Evolutionary conservation across 345 rosid species (phyloP), one percentile per base, ranked within the genome.

Genomic region (Camelina sativa): DNA sequence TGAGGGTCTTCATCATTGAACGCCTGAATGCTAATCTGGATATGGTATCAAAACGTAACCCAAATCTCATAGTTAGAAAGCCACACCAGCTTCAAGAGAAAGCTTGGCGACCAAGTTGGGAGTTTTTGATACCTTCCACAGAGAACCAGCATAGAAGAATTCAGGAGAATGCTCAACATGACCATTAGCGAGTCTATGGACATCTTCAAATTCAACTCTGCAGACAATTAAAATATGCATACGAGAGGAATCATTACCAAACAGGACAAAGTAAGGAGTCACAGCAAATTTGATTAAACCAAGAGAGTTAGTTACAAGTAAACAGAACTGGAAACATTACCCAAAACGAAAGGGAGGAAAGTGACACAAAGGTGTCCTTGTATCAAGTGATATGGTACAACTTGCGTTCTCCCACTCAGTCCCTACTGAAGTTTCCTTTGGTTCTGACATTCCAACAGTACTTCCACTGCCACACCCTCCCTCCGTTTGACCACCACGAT

Each of bases 341-440:
- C 98, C 98, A 73, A 91, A 94, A 72, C 98, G 97, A 70, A 94
- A 94, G 23, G 96, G 97, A 82, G 98, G 98, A 72, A 94, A 94
- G 86, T 94, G 96, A 82, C 87, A 88, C 70, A 94, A 80, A 47
- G 97, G 98, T 48, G 97, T 94, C 80, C 87, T 87, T 86, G 88
- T 81, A 83, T 94, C 98, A 80, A 94, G 81, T 59, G 95, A 87
- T 80, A 94, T 94, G 35, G 94, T 86, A 85, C 81, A 69, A 38
- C 82, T 80, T 72, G 86, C 81, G 71, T 83, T 87, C 71, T 87
- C 94, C 97, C 98, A 90, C 50, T 90, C 95, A 55, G 80, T 81
- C 71, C 91, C 93, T 69, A 82, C 65, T 34, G 86, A 75, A 69
- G 84, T 79, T 67, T 85, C 89, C 19, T 85, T 80, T 68, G 97